Evolutionary conservation across 768 basidiomycete species (phyloP), one percentile per base, ranked within the genome.

Genomic region (Rossbeevera mucosa): DNA sequence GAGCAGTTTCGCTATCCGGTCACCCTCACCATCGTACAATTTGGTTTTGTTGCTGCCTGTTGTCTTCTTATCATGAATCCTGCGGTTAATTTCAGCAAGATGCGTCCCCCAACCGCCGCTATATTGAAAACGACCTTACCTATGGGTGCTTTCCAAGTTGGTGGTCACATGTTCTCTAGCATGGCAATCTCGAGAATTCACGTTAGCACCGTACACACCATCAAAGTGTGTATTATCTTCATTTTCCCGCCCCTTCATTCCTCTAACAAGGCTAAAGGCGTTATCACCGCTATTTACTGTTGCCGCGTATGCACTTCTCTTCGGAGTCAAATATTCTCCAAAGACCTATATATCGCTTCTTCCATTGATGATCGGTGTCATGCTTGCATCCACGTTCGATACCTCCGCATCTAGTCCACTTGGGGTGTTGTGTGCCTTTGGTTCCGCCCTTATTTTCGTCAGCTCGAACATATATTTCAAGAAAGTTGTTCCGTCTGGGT

Each of bases 381-480:
- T 98, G 94, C 78, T 99, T 57, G 94, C 93, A 33, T 95, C 88
- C 70, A 92, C 93, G 9, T 94, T 91, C 65, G 94, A 96, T 70
- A 73, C 95, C 52, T 90, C 91, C 1, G 84, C 85, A 3, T 94
- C 93, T 44, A 94, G 93, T 65, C 69, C 80, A 18, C 72, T 87
- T 24, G 96, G 96, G 12, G 72, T 99, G n/a, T 73, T 96, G 24
- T 96, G 91, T 69, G 95, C 96, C 3, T 94, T 99, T 64, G 95
- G 95, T 14, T 96, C 94, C 11, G 96, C 96, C 26, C 72, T 99
- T 52, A 85, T 99, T 58, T 98, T 99, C 67, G 96, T 99, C 56
- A 88, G 88, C 60, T 94, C 93, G 57, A 99, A 99, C 71, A 98
- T 99, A 62, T 96, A 94, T 70, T 97, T 95, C 80, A 99, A 99